Evolutionary conservation across 805 yeast species (phyloP), one percentile per base, ranked within the genome.

Genomic region (Cyberlindnera japonica): DNA sequence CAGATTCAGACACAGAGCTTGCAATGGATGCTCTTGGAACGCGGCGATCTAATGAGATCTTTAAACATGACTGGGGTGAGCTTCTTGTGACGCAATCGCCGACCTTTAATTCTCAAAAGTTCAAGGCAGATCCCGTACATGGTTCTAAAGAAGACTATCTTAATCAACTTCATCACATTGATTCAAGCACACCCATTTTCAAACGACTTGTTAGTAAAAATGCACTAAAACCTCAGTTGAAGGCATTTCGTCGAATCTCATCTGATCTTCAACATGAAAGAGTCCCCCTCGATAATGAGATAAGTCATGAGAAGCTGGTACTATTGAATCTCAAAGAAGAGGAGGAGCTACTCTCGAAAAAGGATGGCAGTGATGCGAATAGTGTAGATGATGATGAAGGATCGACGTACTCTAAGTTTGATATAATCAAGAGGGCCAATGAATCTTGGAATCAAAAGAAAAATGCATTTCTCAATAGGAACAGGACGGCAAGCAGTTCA

Each of bases 371-470:
- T 26, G 36, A 34, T 14, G 32, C 39, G 17, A 25, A 41, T 9
- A 21, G 32, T 6, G 38, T 21, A 14, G 22, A 36, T 2, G 37
- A 33, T n/a, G 32, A 37, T 10, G 38, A 44, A 17, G 23, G 30
- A 13, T 37, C 40, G 5, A 36, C 40, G 6, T 18, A 19, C 11
- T 50, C 50, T 17, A 57, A 54, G 33, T 45, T 54, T 37, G 61
- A 57, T 31, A 47, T 57, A n/a, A 52, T 57, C 16, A 49, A 44
- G 33, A 49, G 31, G 30, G 61, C 61, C 3, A 57, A 57, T 33
- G 58, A 55, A 33, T 49, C 51, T 12, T 57, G 61, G 61, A 55
- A 50, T 29, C 41, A 43, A 33, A 54, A 45, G 40, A 55, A 57
- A 33, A 36, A 31, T 13, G 30, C 29, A 6, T 35, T 34, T 29